Evolutionary conservation across 2,329 filamentous ascomycete species (phyloP).

Genomic region (Trichoderma sp.): DNA sequence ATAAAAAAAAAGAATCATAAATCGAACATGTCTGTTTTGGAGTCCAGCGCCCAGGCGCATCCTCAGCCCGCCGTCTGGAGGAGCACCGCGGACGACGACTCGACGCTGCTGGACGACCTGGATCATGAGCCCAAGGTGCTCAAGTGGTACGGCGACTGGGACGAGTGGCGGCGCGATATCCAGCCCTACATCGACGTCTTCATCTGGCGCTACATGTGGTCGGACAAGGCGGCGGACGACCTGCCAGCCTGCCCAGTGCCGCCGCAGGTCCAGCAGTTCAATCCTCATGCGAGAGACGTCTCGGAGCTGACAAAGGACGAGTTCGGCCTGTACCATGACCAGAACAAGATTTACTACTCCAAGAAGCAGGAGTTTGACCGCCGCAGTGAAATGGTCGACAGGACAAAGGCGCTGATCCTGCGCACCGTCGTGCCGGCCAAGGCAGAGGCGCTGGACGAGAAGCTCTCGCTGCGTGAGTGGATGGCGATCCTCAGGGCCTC

Average conservation of each 20-base stretch:
- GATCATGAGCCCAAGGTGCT: constrained; percentile 20
- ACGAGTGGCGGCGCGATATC: constrained; percentile 24
- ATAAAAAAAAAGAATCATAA: too few species aligned
- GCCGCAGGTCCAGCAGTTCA: constrained; percentile 23
- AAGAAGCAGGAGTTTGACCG: constrained; percentile 18
- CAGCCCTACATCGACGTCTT: constrained; percentile 22
- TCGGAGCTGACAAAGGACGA: constrained; percentile 27
- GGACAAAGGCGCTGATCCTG: constrained; percentile 18
- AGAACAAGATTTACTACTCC: constrained; percentile 23
- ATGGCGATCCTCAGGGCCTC: constrained; percentile 2
- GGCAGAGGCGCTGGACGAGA: constrained; percentile 18
- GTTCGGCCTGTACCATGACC: constrained; percentile 6
- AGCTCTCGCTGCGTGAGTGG: constrained; percentile 19
- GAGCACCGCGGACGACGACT: constrained; percentile 23
- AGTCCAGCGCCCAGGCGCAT: constrained; percentile 7
- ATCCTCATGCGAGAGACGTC: constrained; percentile 18
- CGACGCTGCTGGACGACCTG: constrained; percentile 23
- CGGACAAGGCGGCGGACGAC: constrained; percentile 14
- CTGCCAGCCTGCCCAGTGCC: constrained; percentile 10
- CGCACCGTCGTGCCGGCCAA: constrained; percentile 15
- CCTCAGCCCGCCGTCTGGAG: constrained; percentile 10
- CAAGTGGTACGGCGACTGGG: constrained; percentile 22
- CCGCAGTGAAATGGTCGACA: constrained; percentile 17
- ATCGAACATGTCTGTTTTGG: not conserved
- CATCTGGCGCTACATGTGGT: constrained; percentile 26